These are phyloP conservation scores for Amanita pallidorosea DNA, from an alignment of 768 basidiomycete genomes.

Conservation along the genomic window DNA sequence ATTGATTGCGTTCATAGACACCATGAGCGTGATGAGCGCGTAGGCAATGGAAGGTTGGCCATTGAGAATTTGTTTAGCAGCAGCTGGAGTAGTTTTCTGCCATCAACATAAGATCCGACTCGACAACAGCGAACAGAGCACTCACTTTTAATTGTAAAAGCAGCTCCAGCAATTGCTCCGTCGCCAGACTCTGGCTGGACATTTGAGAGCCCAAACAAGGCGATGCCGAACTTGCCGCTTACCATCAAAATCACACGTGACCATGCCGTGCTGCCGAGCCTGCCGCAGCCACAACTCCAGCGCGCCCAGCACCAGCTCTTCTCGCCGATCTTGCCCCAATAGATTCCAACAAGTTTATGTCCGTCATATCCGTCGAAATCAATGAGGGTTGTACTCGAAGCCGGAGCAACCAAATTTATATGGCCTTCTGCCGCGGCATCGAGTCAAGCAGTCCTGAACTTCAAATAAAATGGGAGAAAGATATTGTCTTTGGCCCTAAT, in stretches of 20 bases:
- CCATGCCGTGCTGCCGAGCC: background rate
- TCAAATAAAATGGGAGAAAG: too few relatives aligned
- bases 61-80: constrained; percentile 59
- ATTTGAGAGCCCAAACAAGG: too few relatives aligned
- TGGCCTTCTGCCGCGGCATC: too few relatives aligned
- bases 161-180: constrained; percentile 67
- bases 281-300: background rate
- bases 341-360: background rate
- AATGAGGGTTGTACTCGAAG: background rate
- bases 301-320: background rate
- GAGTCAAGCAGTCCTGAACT: too few relatives aligned
- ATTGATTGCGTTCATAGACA: constrained; percentile 63
- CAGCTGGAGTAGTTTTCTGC: constrained; percentile 67
- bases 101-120: background rate
- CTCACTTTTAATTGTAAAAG: constrained; percentile 61
- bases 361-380: background rate
- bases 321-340: background rate
- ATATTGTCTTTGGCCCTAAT: too few relatives aligned
- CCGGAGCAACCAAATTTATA: background rate
- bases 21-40: constrained; percentile 69
- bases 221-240: background rate
- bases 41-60: constrained; percentile 69
- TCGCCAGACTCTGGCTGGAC: constrained; percentile 40
- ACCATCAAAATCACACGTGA: background rate
- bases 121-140: background rate